phyloP scores from a whole-genome alignment of 305 asterid species.

The Galium porrigens region DNA sequence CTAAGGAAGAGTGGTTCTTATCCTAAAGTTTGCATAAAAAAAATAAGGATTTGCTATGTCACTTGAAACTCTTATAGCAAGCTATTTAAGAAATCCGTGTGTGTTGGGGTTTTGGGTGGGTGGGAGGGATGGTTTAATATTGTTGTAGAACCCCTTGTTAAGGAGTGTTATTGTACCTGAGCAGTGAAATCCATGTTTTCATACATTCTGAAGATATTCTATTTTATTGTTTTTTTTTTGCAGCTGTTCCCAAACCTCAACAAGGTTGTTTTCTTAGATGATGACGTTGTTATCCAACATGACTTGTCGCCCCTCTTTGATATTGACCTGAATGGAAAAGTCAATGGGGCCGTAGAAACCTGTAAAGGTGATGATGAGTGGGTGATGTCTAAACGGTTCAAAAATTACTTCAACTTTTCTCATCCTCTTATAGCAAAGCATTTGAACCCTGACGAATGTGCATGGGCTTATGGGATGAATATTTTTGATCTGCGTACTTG shows the following conservation, averaged over 20 bases:
- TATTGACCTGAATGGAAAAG: constrained; percentile 68
- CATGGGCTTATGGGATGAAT: constrained; percentile 99
- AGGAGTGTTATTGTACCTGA: not conserved
- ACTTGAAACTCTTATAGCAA: not conserved
- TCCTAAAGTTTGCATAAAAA: not conserved
- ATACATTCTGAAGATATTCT: constrained; percentile 9
- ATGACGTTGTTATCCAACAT: constrained; percentile 81
- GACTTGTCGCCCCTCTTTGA: constrained; percentile 92
- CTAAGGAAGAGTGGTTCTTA: not conserved
- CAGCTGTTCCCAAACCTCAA: constrained; percentile 93
- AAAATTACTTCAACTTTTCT: constrained; percentile 93
- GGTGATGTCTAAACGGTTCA: constrained; percentile 93
- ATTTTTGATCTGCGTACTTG: constrained; percentile 74
- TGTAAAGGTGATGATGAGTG: constrained; percentile 94
- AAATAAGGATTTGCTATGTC: not conserved
- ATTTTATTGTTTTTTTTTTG: constrained; percentile 15
- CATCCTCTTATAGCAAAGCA: constrained; percentile 65
- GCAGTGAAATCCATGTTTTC: not conserved
- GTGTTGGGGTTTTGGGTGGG: not conserved
- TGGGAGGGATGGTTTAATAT: not conserved
- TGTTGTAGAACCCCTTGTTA: not conserved
- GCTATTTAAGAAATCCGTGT: not conserved
- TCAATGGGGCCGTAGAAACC: constrained; percentile 97
- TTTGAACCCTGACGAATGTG: constrained; percentile 89
- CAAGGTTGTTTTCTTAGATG: constrained; percentile 95